phyloP scores from a whole-genome alignment of 2,329 filamentous ascomycete species.

The Hypoxylon sp. region DNA sequence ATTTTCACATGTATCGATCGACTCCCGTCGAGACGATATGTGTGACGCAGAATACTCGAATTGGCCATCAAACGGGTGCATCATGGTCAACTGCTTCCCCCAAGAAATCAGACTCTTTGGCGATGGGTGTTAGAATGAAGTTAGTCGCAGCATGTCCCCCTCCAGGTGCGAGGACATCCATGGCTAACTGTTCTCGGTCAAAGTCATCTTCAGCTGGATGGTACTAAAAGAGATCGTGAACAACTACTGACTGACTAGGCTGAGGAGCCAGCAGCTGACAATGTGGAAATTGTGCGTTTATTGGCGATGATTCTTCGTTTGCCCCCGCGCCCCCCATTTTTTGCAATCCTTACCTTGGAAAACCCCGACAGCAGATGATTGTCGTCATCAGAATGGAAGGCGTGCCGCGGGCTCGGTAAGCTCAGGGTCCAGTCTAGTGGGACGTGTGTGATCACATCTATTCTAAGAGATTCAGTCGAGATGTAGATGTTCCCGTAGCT shows the following conservation, averaged over 20 bases:
- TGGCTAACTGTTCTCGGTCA: slow-evolving; percentile 33
- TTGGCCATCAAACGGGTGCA: slow-evolving; percentile 9
- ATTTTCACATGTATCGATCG: background rate
- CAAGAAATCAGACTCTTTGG: background rate
- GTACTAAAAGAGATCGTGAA: slow-evolving; percentile 33
- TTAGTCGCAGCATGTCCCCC: slow-evolving; percentile 9
- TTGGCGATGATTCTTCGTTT: slow-evolving; percentile 15
- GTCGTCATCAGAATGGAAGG: slow-evolving; percentile 32
- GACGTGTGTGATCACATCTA: slow-evolving; percentile 25
- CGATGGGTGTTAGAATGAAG: slow-evolving; percentile 17
- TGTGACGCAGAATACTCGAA: background rate
- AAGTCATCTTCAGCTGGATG: slow-evolving; percentile 34
- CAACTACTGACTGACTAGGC: slow-evolving; percentile 22
- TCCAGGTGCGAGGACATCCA: slow-evolving; percentile 16
- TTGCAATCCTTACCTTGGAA: slow-evolving; percentile 27
- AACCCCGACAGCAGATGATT: slow-evolving; percentile 26
- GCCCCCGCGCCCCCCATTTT: slow-evolving; percentile 37
- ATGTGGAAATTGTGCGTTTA: slow-evolving; percentile 12
- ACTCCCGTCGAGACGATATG: background rate
- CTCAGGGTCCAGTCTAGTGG: slow-evolving; percentile 40
- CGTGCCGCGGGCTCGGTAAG: slow-evolving; percentile 45
- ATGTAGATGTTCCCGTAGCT: slow-evolving; percentile 4
- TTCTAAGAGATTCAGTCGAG: slow-evolving; percentile 2
- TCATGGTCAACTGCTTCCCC: slow-evolving; percentile 4
- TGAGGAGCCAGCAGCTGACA: slow-evolving; percentile 28